Base-by-base conservation (phyloP, 768 basidiomycete species). In the Pleurotus citrinopileatus region DNA sequence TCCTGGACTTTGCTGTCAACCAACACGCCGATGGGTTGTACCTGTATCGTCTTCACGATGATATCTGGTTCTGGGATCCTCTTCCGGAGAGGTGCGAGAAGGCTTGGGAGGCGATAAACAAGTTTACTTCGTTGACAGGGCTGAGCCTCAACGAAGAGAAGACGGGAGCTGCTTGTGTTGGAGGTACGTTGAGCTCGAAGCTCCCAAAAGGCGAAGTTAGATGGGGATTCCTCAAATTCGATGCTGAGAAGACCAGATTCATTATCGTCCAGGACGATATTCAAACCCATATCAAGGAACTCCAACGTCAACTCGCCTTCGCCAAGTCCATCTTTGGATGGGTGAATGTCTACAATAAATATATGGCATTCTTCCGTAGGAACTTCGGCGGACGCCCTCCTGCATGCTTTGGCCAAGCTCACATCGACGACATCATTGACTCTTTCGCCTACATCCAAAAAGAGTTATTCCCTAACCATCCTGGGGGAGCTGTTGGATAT, bases 1-100 rank as follows among this genome's bases (percentile, higher is more conserved):
- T 64, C 17, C 75, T 79, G 75, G 77, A 79, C 59, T 75, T 74
- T 54, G 75, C 76, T 6, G 73, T 77, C 53, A 78, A 77, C 45
- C 77, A 75, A 47, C 61, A 60, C 27, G 70, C 75, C 1, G 52
- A 69, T 19, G 75, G 75, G 3, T 57, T 79, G 9, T 73, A 67
- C 59, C 67, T 79, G 13, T 70, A 77, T 47, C 66, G 75, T 47
- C 72, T 77, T 61, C 74, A 78, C 58, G 75, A 78, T 50, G 76
- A 79, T 50, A 60, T 78, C 5, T 78, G 75, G 75, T 56, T 77
- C 15, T 76, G 71, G 71, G 67, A 73, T 44, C 57, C 68, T 0
- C 60, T 71, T 15, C 55, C 67, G 4, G 38, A 55, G 25, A 69
- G 68, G 47, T 72, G 72, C 27, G 70, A 63, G 6, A 48, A 61